Evolutionary conservation across 345 rosid genomes (phyloP), one percentile per base, ranked within the genome.

Genomic region (Cardamine occulta): DNA sequence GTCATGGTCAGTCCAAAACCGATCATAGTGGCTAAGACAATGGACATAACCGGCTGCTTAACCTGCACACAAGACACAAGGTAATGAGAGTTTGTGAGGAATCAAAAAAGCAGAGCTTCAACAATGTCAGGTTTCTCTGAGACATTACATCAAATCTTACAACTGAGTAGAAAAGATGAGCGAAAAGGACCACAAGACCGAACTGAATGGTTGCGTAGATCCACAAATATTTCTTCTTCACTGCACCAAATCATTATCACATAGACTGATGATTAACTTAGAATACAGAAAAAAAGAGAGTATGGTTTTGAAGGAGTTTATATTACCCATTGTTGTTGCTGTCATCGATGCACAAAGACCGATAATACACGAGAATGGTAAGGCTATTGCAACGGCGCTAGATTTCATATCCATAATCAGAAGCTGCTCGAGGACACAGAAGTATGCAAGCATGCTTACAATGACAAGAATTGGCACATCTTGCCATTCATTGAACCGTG

Each of bases 301-400:
- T 53, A 53, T 29, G 4, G 6, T 53, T 2, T 15, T 0, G 1
- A 24, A 65, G 35, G 37, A 55, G 44, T 32, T 47, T 26, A 2
- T 56, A 26, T 75, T 85, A 94, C 98, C 98, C 97, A 94, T 94
- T 56, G 97, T 85, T 29, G 93, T 78, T 6, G 97, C 79, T 66
- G 86, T 83, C 91, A 91, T 82, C 31, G 97, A 88, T 63, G 91
- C 71, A 61, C 90, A 85, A 32, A 94, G 91, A 74, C 98, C 93
- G 14, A 90, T 62, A 26, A 90, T 83, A 65, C 95, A 91, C 49
- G 97, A 81, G 82, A 87, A 94, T 0, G 97, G 97, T 66, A 94
- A 93, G 44, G 98, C 89, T 75, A 91, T 58, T 7, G 93, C 93
- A 65, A 94, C 85, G 23, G 98, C 93, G 28, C 84, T 77, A 1